Evolutionary conservation across 2,329 filamentous ascomycete species (phyloP).

Genomic region (Exophiala phaeomuriformis): DNA sequence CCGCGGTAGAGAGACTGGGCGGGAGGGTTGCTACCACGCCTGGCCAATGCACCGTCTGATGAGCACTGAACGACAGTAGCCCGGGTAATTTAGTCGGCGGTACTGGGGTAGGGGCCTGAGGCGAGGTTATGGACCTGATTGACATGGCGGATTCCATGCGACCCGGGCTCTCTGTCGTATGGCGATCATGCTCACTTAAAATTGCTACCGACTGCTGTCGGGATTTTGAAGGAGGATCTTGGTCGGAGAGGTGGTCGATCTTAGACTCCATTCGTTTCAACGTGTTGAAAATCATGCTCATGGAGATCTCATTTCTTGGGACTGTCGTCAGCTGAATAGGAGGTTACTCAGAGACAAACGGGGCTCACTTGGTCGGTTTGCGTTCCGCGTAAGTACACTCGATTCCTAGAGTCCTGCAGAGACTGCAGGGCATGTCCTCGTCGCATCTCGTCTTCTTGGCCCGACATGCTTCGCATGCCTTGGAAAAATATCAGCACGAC

Average conservation of each 20-base stretch:
- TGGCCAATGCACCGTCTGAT: constrained; percentile 46
- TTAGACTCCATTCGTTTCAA: constrained; percentile 48
- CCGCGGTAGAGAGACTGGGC: constrained; percentile 34
- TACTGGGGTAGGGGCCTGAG: constrained; percentile 33
- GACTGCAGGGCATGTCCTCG: constrained; percentile 48
- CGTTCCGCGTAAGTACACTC: constrained; percentile 49
- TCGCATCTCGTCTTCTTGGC: constrained; percentile 50
- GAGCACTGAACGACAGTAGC: constrained; percentile 43
- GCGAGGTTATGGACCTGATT: constrained; percentile 30
- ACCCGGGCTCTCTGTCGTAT: constrained; percentile 28
- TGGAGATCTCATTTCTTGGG: constrained; percentile 46
- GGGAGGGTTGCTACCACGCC: constrained; percentile 42
- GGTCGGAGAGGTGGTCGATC: constrained; percentile 43
- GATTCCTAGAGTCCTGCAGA: constrained; percentile 44
- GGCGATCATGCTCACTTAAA: constrained; percentile 8
- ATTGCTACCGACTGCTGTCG: constrained; percentile 12
- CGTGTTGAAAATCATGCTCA: constrained; percentile 49
- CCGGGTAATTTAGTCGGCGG: constrained; percentile 18
- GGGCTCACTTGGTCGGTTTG: constrained; percentile 45
- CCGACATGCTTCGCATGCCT: constrained; percentile 50
- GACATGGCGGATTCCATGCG: constrained; percentile 29
- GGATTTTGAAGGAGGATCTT: constrained; percentile 29
- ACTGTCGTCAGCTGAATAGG: not conserved
- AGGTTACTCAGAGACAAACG: not conserved
- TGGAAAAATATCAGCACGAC: not conserved